Conservation (phyloP, 116 monocot species). For the Papilionanthe hybrid region DNA sequence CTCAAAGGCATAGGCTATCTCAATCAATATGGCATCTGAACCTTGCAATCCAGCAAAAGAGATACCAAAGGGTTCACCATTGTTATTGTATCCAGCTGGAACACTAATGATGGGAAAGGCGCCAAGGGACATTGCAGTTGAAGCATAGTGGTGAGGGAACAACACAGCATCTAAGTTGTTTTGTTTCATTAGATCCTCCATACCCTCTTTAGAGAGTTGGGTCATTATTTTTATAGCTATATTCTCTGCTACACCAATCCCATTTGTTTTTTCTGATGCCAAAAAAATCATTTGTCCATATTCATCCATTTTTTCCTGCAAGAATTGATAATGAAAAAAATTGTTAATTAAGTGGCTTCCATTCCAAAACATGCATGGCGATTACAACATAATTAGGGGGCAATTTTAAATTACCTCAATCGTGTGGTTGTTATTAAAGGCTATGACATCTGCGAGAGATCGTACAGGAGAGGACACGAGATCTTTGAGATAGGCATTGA, state of each 20-base stretch:
- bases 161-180: constrained; percentile 45
- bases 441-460: constrained; percentile 54
- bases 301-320: constrained; percentile 40
- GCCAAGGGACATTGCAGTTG: constrained; percentile 30
- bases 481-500: constrained; percentile 45
- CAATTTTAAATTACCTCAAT: background rate
- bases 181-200: constrained; percentile 43
- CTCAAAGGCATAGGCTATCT: constrained; percentile 73
- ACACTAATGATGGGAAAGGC: constrained; percentile 56
- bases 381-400: constrained; percentile 4
- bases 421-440: constrained; percentile 46
- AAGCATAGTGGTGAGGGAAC: constrained; percentile 1
- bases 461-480: constrained; percentile 42
- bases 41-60: constrained; percentile 55
- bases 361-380: no score
- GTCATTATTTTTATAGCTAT: constrained; percentile 21
- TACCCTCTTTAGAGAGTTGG: constrained; percentile 31
- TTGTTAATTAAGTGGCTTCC: no score
- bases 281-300: constrained; percentile 38
- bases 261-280: constrained; percentile 33
- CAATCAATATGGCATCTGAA: constrained; percentile 55
- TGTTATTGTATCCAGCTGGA: constrained; percentile 49
- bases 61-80: background rate
- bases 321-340: no score
- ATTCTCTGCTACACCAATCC: constrained; percentile 21